phyloP scores from a whole-genome alignment of 164 flowering plant species.

The Buxus sempervirens region DNA sequence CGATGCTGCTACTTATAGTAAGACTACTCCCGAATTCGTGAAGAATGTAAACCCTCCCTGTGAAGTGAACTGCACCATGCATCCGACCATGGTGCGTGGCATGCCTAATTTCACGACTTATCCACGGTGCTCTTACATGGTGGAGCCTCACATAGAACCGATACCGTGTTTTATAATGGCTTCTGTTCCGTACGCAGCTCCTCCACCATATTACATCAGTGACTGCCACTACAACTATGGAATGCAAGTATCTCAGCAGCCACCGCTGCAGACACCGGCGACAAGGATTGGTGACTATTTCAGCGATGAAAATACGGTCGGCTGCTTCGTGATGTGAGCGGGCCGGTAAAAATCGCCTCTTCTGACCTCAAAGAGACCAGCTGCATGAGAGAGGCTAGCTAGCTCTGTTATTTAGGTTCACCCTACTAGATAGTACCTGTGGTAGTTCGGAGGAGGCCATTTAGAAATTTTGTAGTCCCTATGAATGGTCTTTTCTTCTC shows the following conservation, averaged over 20 bases:
- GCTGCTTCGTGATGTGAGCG: slow-evolving; percentile 45
- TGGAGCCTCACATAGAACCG: slow-evolving; percentile 22
- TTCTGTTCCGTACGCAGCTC: slow-evolving; percentile 22
- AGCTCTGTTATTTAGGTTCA: too few relatives aligned
- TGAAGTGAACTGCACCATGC: slow-evolving; percentile 5
- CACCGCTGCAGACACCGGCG: slow-evolving; percentile 10
- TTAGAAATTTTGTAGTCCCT: neutral
- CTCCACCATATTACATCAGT: slow-evolving; percentile 18
- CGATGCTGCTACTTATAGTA: too few relatives aligned
- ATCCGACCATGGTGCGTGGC: slow-evolving; percentile 23
- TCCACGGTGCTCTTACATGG: slow-evolving; percentile 13
- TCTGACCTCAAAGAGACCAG: neutral
- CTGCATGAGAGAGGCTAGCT: too few relatives aligned
- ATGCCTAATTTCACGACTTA: slow-evolving; percentile 3
- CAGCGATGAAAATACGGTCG: slow-evolving; percentile 49
- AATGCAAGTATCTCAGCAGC: neutral
- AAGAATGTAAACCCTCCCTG: slow-evolving; percentile 11
- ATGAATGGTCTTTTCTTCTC: neutral
- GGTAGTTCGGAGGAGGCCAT: neutral
- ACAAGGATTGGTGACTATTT: slow-evolving; percentile 39
- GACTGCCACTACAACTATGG: slow-evolving; percentile 14
- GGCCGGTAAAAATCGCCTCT: neutral
- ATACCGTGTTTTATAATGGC: slow-evolving; percentile 24
- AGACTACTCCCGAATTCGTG: too few relatives aligned
- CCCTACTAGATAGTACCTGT: neutral